Evolutionary conservation across 768 basidiomycete species (phyloP).

Genomic region (Rhodosporidiobolus sp.): DNA sequence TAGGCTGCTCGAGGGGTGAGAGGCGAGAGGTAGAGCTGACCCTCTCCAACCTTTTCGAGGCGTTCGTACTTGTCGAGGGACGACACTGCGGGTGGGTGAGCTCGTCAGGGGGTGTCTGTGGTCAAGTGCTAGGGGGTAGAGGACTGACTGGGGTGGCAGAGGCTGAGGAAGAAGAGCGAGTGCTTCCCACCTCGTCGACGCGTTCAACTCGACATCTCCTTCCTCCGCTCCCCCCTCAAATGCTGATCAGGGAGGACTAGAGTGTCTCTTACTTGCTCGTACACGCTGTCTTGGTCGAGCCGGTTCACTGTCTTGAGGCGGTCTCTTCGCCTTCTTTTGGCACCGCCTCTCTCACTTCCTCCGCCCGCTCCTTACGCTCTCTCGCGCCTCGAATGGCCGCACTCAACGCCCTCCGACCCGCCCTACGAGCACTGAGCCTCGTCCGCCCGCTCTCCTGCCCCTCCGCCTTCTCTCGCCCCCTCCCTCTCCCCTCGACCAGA

Average conservation of each 20-base stretch:
- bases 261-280: no score
- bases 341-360: no score
- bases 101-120: no score
- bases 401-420: background rate
- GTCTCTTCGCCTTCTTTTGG: no score
- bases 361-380: no score
- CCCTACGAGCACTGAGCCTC: background rate
- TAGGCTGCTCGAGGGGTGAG: background rate
- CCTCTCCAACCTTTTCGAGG: constrained; percentile 42
- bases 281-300: no score
- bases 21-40: background rate
- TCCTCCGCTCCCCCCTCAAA: background rate
- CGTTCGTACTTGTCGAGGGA: constrained; percentile 41
- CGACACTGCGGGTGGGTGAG: background rate
- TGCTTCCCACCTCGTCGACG: background rate
- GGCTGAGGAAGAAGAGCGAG: no score
- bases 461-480: background rate
- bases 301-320: no score
- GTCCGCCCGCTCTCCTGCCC: background rate
- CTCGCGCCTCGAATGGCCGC: background rate
- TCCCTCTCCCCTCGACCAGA: no score
- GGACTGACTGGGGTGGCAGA: background rate
- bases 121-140: rapidly evolving
- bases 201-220: background rate
- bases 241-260: no score